These are phyloP conservation scores for Peronospora belbahrii DNA, from an alignment of 352 stramenopile species.

Conservation along the genomic window DNA sequence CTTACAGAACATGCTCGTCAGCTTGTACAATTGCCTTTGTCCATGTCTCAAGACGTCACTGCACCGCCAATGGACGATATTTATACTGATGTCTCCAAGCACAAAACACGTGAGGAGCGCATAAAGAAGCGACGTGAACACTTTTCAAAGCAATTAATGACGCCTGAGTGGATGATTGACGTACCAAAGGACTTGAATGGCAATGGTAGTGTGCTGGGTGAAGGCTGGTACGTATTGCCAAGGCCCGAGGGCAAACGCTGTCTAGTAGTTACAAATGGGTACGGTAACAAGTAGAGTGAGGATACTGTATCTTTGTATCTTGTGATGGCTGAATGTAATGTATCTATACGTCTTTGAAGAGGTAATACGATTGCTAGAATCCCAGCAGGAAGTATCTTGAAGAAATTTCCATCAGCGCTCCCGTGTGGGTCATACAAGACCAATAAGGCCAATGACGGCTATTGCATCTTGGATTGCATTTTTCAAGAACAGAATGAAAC, in stretches of 20 bases:
- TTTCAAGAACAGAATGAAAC: conserved; percentile 84
- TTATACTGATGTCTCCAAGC: conserved; percentile 30
- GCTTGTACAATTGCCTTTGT: conserved; percentile 33
- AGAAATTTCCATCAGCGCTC: conserved; percentile 81
- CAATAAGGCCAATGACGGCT: conserved; percentile 54
- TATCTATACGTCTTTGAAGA: conserved; percentile 19
- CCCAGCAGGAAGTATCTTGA: conserved; percentile 69
- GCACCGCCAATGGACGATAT: conserved; percentile 27
- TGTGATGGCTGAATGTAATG: background rate
- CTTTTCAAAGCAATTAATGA: conserved; percentile 79
- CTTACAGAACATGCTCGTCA: conserved; percentile 70
- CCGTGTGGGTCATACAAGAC: conserved; percentile 80
- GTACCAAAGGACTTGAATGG: conserved; percentile 80
- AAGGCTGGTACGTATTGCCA: conserved; percentile 87
- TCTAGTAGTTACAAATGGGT: conserved; percentile 83
- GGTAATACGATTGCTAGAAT: conserved; percentile 73
- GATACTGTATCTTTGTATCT: background rate
- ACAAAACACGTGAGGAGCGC: conserved; percentile 63
- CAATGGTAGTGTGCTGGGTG: conserved; percentile 48
- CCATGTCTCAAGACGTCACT: conserved; percentile 7
- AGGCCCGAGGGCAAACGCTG: conserved; percentile 88
- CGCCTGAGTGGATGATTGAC: conserved; percentile 88
- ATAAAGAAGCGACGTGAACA: conserved; percentile 61
- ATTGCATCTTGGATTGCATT: conserved; percentile 89
- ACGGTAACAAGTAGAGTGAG: conserved; percentile 3